phyloP scores from a whole-genome alignment of 768 basidiomycete species.

The Macrolepiota fuliginosa region DNA sequence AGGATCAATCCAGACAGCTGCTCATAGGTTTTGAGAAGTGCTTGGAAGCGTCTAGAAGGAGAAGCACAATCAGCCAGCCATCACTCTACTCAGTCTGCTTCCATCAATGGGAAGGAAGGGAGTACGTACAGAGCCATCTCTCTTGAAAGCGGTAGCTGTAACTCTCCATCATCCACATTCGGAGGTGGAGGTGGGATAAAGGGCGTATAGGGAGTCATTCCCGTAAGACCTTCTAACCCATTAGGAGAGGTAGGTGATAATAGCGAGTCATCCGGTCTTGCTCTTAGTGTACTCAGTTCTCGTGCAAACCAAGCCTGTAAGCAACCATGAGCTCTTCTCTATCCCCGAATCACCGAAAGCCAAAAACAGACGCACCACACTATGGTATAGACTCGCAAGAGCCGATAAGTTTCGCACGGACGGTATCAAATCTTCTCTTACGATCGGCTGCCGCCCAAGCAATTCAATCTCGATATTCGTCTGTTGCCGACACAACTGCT shows the following conservation, averaged over 20 bases:
- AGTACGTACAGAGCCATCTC: slow-evolving; percentile 84
- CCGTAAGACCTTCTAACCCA: slow-evolving; percentile 49
- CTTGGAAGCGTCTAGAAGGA: slow-evolving; percentile 77
- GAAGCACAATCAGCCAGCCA: not conserved
- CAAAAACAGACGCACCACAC: slow-evolving; percentile 59
- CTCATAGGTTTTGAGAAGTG: slow-evolving; percentile 85
- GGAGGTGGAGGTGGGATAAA: slow-evolving; percentile 41
- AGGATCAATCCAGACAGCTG: slow-evolving; percentile 86
- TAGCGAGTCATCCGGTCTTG: slow-evolving; percentile 48
- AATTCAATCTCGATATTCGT: slow-evolving; percentile 73
- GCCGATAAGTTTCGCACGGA: slow-evolving; percentile 72
- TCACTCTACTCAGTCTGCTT: not conserved
- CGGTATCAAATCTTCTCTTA: slow-evolving; percentile 63
- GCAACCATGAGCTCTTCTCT: not conserved
- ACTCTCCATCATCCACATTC: slow-evolving; percentile 38
- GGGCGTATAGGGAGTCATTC: slow-evolving; percentile 45
- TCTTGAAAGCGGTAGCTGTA: slow-evolving; percentile 74
- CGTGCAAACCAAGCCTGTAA: slow-evolving; percentile 80
- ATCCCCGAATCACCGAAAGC: not conserved
- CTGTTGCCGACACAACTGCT: slow-evolving; percentile 71
- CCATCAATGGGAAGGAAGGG: slow-evolving; percentile 5
- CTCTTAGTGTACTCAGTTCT: slow-evolving; percentile 67
- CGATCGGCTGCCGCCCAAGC: slow-evolving; percentile 51
- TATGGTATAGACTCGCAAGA: slow-evolving; percentile 79
- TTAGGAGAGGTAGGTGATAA: slow-evolving; percentile 50